Evolutionary conservation across 495 filamentous ascomycete genomes (phyloP), one percentile per base, ranked within the genome.

Genomic region (Penicillium lividum): DNA sequence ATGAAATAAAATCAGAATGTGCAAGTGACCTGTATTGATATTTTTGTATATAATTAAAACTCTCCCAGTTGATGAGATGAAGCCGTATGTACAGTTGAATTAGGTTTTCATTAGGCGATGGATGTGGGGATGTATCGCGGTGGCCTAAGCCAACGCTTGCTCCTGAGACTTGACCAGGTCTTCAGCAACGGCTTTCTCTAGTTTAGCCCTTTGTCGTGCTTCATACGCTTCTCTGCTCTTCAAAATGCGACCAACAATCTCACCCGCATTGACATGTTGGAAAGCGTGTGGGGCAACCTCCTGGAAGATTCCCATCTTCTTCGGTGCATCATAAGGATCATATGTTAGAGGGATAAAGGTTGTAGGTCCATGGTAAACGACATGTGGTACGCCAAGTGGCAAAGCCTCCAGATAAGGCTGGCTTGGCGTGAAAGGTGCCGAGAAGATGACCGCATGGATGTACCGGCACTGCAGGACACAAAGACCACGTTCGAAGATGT

Each of bases 401-500:
- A 95, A 79, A 7, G 84, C 77, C 27, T 80, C 80, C 31, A 99
- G 80, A 65, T 94, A 99, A 3, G 81, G 70, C 61, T 84, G 77
- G 28, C 84, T 91, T 2, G 92, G 92, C 0, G 85, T 84, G 72
- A 93, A 96, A 2, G 94, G 95, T 1, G 94, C 90, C 29, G 88
- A 90, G 68, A 99, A 93, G 56, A 97, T 73, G 46, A 96, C 84
- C 25, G 90, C 84, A 73, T 96, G 81, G 58, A 97, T 81, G 71
- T 94, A 96, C 91, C 85, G 84, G 71, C 94, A 99, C 64, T 98
- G 94, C 33, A 97, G 81, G 42, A 97, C 94, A 71, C 94, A 98
- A 22, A 99, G 85, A 6, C 91, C 91, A 50, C 94, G 86, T 80
- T 99, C 94, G 65, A 92, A 96, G 40, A 98, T 91, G 75, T 97